Evolutionary conservation across 129 eudicot genomes (phyloP), one percentile per base, ranked within the genome.

Genomic region (Lonicera japonica): DNA sequence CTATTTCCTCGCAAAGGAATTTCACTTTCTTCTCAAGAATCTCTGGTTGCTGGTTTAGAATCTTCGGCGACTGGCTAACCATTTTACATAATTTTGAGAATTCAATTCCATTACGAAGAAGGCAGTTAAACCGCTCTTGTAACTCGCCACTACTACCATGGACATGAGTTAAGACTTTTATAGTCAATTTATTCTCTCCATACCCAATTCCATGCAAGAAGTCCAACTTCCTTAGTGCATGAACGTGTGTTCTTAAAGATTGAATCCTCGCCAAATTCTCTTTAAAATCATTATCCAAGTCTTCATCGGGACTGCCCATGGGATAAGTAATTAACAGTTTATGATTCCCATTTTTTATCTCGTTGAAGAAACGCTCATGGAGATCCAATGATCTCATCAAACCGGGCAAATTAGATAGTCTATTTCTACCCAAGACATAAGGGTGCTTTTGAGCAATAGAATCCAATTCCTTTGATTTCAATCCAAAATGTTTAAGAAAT

Each of bases 191-290:
- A 53, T 85, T 89, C 71, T 85, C 90, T 55, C 85, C 96, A 45
- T 66, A 89, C 11, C 95, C 96, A 25, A 89, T 73, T 58, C 85
- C 13, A 21, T 89, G 95, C 60, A 89, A 21, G 73, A 85, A 89
- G 10, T 80, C 64, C 63, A 89, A 64, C 56, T 82, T 89, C 39
- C 67, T 56, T 29, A 58, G 57, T 4, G 77, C 43, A 65, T 85
- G 83, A 55, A 24, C 19, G 18, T 22, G 39, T 12, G 71, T 66
- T 58, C 80, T 77, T 25, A 73, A 64, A 54, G 69, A 54, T 50
- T 59, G 72, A 39, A 89, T 67, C 47, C 17, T 75, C 57, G 25
- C 69, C 52, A 80, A 60, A 54, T 60, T 24, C 40, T 81, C 82
- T 23, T 29, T 36, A 61, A 73, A 88, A 25, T 79, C 68, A 7